Evolutionary conservation across 768 basidiomycete species (phyloP), one percentile per base, ranked within the genome.

Genomic region (Rhizopogon vinicolor): DNA sequence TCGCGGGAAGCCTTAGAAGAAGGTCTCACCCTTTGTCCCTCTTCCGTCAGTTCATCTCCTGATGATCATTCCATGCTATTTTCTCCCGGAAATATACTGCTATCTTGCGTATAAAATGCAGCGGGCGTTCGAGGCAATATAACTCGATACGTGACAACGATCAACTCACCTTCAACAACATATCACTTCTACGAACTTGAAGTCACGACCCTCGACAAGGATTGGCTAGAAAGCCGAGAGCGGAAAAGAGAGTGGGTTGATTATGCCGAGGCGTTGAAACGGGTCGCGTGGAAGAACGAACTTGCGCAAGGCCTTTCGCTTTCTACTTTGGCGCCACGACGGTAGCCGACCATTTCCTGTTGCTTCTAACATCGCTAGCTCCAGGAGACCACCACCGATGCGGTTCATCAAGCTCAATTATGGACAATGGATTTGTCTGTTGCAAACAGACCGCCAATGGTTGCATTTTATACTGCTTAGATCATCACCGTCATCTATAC

Each of bases 161-260:
- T 91, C 71, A 82, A 85, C 58, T 82, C 87, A 41, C 82, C 86
- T 37, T 82, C 89, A 51, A 81, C 87, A 52, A 93, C 85, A 40
- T 93, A 92, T 74, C 91, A 93, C 73, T 92, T 93, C 61, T 93
- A 89, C 74, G 91, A 93, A 70, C 81, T 93, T 64, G 91, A 93
- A 71, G 90, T 92, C 46, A 76, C 80, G 14, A 75, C 74, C 41
- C 81, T 93, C 55, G 91, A 92, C 62, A 75, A 81, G 58, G 84
- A 89, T 58, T 93, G 91, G 91, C 74, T 89, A 55, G 91, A 93
- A 69, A 75, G 81, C 63, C 78, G 83, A 60, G 91, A 93, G 74
- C 84, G 91, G 58, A 78, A 76, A 68, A 75, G 91, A 63, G 91
- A 93, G 74, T 92, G 89, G 90, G 90, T 93, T 62, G 90, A 92